phyloP scores from a whole-genome alignment of 345 rosid genomes.

The Moricandia arvensis region DNA sequence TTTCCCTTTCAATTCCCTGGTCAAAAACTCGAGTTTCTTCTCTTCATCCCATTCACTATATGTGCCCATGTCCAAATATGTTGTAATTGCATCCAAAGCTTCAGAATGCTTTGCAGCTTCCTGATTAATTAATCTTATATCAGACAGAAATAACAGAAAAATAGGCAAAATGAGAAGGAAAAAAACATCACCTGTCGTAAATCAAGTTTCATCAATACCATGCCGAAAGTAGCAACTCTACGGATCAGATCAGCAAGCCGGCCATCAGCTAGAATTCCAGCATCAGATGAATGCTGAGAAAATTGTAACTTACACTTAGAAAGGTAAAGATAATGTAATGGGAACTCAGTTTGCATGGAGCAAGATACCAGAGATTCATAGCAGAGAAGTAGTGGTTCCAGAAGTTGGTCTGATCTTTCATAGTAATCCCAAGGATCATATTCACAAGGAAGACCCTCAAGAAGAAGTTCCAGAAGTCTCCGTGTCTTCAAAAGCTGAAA shows the following conservation, averaged over 20 bases:
- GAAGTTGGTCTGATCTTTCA: constrained; percentile 76
- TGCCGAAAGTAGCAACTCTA: constrained; percentile 85
- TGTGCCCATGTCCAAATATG: constrained; percentile 86
- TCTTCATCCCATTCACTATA: constrained; percentile 98
- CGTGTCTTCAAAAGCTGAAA: constrained; percentile 79
- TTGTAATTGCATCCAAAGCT: constrained; percentile 79
- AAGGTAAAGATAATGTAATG: not conserved
- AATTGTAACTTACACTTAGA: not conserved
- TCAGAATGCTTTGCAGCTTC: constrained; percentile 92
- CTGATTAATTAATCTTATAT: constrained; percentile 41
- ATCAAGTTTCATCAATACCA: constrained; percentile 93
- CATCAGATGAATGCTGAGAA: constrained; percentile 79
- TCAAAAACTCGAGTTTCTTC: constrained; percentile 75
- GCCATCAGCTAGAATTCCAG: constrained; percentile 90
- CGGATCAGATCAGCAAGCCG: constrained; percentile 90
- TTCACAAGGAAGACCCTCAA: constrained; percentile 96
- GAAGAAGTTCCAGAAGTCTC: constrained; percentile 74
- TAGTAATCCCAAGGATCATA: constrained; percentile 68
- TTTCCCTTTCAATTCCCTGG: constrained; percentile 87
- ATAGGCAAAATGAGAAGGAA: constrained; percentile 1
- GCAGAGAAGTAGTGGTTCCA: constrained; percentile 85
- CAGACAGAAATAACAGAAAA: not conserved
- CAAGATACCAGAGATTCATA: constrained; percentile 75
- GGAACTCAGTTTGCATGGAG: not conserved
- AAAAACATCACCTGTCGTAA: constrained; percentile 73